Evolutionary conservation across 1,139 yeast species (phyloP).

Genomic region (Diutina pseudorugosa): DNA sequence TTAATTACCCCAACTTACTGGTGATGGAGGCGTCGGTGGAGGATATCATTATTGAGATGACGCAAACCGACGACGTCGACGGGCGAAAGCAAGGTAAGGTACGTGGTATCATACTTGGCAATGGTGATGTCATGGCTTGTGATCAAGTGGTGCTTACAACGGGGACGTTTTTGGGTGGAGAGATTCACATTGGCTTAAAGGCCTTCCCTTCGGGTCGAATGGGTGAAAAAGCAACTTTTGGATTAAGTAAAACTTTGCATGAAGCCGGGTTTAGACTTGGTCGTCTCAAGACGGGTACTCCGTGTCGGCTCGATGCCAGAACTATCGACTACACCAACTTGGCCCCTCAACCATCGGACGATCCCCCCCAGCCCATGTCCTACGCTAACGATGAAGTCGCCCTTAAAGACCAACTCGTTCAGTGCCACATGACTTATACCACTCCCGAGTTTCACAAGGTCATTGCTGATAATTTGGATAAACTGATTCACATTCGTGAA

Average conservation of each 20-base stretch:
- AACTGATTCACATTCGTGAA: slow-evolving; percentile 83
- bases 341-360: slow-evolving; percentile 64
- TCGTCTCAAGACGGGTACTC: slow-evolving; percentile 92
- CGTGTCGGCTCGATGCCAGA: slow-evolving; percentile 68
- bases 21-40: slow-evolving; percentile 70
- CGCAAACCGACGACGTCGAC: slow-evolving; percentile 12
- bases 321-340: slow-evolving; percentile 58
- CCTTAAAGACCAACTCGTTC: slow-evolving; percentile 43
- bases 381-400: slow-evolving; percentile 59
- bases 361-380: slow-evolving; percentile 83
- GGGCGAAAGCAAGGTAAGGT: slow-evolving; percentile 35
- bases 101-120: slow-evolving; percentile 59
- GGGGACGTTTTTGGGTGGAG: slow-evolving; percentile 91
- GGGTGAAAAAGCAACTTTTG: slow-evolving; percentile 87
- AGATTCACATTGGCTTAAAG: slow-evolving; percentile 79
- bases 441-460: slow-evolving; percentile 64
- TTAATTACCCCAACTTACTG: slow-evolving; percentile 44
- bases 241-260: slow-evolving; percentile 65
- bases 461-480: slow-evolving; percentile 57
- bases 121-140: slow-evolving; percentile 51
- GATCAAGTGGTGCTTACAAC: slow-evolving; percentile 79
- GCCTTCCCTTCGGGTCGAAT: slow-evolving; percentile 84
- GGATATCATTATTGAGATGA: slow-evolving; percentile 49
- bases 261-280: slow-evolving; percentile 79
- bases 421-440: slow-evolving; percentile 72